These are phyloP conservation scores for Fusarium sp. DNA, from an alignment of 2,329 filamentous ascomycete genomes.

Conservation along the genomic window DNA sequence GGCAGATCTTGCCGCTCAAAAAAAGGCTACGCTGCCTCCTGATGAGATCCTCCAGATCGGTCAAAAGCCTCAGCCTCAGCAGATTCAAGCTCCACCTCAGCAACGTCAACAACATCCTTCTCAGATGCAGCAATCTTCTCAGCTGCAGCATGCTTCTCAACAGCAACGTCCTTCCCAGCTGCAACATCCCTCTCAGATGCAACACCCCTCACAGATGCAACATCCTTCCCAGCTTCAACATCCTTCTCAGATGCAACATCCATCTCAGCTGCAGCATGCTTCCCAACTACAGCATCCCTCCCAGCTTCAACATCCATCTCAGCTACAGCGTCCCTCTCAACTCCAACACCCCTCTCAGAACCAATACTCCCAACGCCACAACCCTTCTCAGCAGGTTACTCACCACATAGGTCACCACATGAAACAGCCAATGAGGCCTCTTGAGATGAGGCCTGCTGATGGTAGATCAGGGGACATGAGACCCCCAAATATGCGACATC, in stretches of 20 bases:
- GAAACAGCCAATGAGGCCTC: constrained; percentile 30
- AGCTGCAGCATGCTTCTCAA: constrained; percentile 25
- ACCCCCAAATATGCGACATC: constrained; percentile 12
- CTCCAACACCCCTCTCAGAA: constrained; percentile 24
- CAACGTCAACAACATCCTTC: constrained; percentile 18
- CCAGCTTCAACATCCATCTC: constrained; percentile 3
- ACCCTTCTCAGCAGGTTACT: constrained; percentile 26
- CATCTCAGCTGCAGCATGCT: constrained; percentile 7
- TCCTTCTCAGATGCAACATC: constrained; percentile 24
- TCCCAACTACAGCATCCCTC: constrained; percentile 5
- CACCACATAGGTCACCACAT: constrained; percentile 29
- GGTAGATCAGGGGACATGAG: constrained; percentile 25
- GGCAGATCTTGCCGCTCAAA: constrained; percentile 65
- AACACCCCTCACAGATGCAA: constrained; percentile 5
- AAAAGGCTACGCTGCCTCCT: constrained; percentile 44
- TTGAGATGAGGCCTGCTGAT: constrained; percentile 23
- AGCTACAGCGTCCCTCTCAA: constrained; percentile 11
- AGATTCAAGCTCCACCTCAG: constrained; percentile 28
- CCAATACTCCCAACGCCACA: background rate
- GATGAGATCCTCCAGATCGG: constrained; percentile 42
- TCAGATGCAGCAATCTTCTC: constrained; percentile 21
- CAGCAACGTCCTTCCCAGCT: background rate
- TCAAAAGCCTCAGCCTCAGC: constrained; percentile 28
- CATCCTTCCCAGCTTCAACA: constrained; percentile 11
- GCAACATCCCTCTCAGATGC: constrained; percentile 4